Conservation (phyloP, 2,329 filamentous ascomycete genomes). For the Cytospora paraplurivora region DNA sequence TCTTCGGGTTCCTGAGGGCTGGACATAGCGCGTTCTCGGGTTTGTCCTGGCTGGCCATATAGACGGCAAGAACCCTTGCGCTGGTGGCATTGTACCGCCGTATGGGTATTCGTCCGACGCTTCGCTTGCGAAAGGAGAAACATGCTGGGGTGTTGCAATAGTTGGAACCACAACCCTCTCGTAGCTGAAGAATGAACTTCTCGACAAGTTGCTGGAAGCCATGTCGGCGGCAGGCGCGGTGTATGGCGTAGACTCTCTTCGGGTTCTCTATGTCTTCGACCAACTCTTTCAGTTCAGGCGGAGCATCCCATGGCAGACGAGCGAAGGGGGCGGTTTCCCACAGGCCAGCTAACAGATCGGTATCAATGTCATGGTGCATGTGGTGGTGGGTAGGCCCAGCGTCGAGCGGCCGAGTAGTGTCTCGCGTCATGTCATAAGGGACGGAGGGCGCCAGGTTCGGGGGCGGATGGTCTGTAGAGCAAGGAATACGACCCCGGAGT, state of each 20-base stretch:
- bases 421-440: slow-evolving; percentile 53
- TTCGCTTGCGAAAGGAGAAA: slow-evolving; percentile 73
- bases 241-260: slow-evolving; percentile 60
- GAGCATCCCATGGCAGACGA: slow-evolving; percentile 62
- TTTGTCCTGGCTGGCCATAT: slow-evolving; percentile 78
- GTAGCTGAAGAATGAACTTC: slow-evolving; percentile 79
- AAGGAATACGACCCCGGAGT: not conserved
- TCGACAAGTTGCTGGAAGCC: slow-evolving; percentile 69
- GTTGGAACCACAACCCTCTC: slow-evolving; percentile 72
- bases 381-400: slow-evolving; percentile 34
- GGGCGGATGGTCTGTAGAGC: slow-evolving; percentile 7
- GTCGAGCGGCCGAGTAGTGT: slow-evolving; percentile 42
- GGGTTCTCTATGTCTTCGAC: slow-evolving; percentile 64
- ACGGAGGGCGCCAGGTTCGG: slow-evolving; percentile 9
- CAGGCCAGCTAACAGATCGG: slow-evolving; percentile 57
- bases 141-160: slow-evolving; percentile 76
- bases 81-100: slow-evolving; percentile 80
- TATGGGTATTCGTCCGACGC: slow-evolving; percentile 67
- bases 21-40: slow-evolving; percentile 71
- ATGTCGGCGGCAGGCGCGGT: slow-evolving; percentile 62
- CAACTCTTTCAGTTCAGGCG: slow-evolving; percentile 56
- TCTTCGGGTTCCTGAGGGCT: slow-evolving; percentile 45
- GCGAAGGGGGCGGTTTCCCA: slow-evolving; percentile 65
- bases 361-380: slow-evolving; percentile 39
- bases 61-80: slow-evolving; percentile 77